Percentiles rank a stretch among this genome's conserved stretches.
phyloP scores from a whole-genome alignment of 768 basidiomycete species.

The Kwoniella sp. region DNA sequence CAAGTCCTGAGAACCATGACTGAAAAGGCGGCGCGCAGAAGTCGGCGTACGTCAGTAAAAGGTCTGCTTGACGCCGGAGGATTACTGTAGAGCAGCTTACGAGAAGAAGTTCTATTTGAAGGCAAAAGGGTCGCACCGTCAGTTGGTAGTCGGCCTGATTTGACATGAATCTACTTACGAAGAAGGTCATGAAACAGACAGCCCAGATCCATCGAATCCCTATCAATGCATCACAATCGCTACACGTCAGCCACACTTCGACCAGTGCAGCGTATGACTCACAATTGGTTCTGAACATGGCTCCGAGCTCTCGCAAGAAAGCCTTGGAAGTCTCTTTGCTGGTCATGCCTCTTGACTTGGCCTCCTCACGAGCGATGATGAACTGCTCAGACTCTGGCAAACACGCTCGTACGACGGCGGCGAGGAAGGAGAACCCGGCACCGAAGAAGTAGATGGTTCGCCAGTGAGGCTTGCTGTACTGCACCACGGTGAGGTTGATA shows the following conservation, averaged over 20 bases:
- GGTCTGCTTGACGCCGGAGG: not conserved
- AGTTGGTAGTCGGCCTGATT: not conserved
- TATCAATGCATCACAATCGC: not conserved
- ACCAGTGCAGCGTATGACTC: not conserved
- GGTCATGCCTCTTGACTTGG: conserved; percentile 59
- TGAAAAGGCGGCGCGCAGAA: not conserved
- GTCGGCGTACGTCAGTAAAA: not conserved
- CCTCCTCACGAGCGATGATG: conserved; percentile 61
- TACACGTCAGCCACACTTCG: not conserved
- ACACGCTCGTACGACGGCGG: conserved; percentile 67
- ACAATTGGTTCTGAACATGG: conserved; percentile 77
- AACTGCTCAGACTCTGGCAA: conserved; percentile 81
- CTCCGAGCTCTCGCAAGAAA: conserved; percentile 73
- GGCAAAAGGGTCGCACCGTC: conserved; percentile 50
- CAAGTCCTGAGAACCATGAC: conserved; percentile 63
- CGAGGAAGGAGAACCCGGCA: conserved; percentile 68
- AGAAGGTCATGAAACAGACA: conserved; percentile 72
- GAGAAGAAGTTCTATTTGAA: conserved; percentile 24
- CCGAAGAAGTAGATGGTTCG: conserved; percentile 80
- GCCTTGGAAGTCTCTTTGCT: conserved; percentile 65
- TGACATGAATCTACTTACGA: conserved; percentile 20
- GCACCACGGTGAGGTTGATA: conserved; percentile 68
- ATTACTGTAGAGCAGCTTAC: conserved; percentile 12
- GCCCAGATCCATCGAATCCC: conserved; percentile 80
- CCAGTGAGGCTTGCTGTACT: conserved; percentile 62